Conservation (phyloP, 257 asterid genomes). For the Scutellaria minor region DNA sequence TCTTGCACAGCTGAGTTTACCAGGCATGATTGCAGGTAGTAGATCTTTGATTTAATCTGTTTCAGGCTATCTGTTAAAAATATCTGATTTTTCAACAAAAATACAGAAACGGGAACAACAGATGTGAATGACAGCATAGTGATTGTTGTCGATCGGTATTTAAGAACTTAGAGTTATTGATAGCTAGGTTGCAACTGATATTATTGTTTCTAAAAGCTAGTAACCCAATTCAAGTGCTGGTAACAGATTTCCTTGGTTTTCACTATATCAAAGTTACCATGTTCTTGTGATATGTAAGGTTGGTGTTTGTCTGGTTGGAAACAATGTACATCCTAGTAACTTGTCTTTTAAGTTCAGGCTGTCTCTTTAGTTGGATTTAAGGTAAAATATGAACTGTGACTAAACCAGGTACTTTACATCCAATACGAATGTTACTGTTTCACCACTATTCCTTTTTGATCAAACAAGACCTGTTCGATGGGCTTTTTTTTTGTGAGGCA, state of each 20-base stretch:
- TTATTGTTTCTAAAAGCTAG: background rate
- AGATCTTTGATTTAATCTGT: background rate
- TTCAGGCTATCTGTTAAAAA: background rate
- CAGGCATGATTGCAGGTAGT: background rate
- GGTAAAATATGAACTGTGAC: conserved; percentile 21
- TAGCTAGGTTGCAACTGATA: background rate
- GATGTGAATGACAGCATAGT: background rate
- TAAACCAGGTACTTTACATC: conserved; percentile 28
- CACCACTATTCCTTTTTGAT: conserved; percentile 18
- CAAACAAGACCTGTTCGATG: conserved; percentile 1
- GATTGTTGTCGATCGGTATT: background rate
- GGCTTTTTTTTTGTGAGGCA: background rate
- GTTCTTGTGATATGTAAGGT: background rate
- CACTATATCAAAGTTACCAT: background rate
- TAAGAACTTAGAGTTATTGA: too few species aligned
- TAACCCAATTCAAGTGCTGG: background rate
- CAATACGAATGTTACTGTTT: conserved; percentile 8
- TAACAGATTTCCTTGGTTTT: background rate
- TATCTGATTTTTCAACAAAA: background rate
- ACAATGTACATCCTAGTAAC: background rate
- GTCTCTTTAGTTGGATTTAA: conserved; percentile 1
- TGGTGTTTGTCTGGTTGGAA: conserved; percentile 11
- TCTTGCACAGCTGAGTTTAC: background rate
- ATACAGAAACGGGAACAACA: background rate
- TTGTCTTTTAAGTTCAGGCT: conserved; percentile 4